Evolutionary conservation across 2,329 filamentous ascomycete genomes (phyloP), one percentile per base, ranked within the genome.

Genomic region (Tolypocladium amazonense): DNA sequence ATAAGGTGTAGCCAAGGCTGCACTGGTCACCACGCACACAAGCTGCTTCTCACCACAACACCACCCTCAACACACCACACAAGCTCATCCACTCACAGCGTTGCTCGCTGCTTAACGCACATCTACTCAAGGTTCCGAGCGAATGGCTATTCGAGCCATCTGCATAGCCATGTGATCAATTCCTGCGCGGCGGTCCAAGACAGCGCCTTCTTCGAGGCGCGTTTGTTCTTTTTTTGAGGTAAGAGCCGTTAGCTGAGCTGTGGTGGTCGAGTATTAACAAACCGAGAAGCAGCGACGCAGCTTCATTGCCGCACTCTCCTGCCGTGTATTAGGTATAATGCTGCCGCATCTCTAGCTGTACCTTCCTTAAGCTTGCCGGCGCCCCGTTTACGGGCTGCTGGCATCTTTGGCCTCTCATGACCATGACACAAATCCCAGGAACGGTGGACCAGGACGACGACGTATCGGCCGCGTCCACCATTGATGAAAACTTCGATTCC

Each of bases 391-490:
- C 14, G 20, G 25, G 47, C 47, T 33, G 18, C 27, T 30, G 15
- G 47, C 15, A 33, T 12, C 27, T 11, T 9, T 20, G 35, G 5
- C 27, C 12, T 8, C 18, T 23, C 11, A 6, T 37, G 14, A 23
- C 1, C n/a, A 52, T 58, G 37, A 20, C 20, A 7, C 39, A 33
- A 45, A 20, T 3, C 2, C 15, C 14, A 20, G 20, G 3, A 12
- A 38, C 27, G 3, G 33, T 27, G 12, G 56, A 23, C n/a, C 23
- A 38, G 7, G 63, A 68, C 18, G 71, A 75, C 38, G 64, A 62
- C n/a, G 59, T 67, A 23, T 73, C 71, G 5, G 27, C 74, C 33
- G 65, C 70, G 3, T 76, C 74, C 12, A 73, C 74, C 3, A 62
- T 71, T 14, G 68, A 68, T 18, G 68, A 71, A 25, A 64, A 66